Evolutionary conservation across 139 green algal species (phyloP).

Genomic region (Mesostigma viride): DNA sequence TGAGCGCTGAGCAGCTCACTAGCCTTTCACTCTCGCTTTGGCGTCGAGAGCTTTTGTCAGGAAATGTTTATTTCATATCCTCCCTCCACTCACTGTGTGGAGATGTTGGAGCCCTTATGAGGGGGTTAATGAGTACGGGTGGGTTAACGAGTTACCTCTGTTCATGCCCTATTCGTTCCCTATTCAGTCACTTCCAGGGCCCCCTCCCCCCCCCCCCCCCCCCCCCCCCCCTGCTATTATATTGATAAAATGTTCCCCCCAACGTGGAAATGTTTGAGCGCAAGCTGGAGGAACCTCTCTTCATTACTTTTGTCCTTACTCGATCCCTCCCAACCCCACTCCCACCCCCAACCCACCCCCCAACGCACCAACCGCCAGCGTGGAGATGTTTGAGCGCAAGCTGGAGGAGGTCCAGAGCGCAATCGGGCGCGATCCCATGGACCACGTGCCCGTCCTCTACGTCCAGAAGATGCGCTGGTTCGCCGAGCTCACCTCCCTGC

Average conservation of each 20-base stretch:
- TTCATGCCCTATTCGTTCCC: no score
- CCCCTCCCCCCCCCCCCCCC: no score
- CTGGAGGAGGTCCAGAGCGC: constrained; percentile 81
- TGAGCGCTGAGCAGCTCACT: no score
- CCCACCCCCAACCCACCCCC: not conserved
- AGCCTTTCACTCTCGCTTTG: no score
- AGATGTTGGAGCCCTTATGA: no score
- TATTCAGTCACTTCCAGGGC: no score
- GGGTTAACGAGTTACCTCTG: no score
- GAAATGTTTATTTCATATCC: no score
- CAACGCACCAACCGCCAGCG: constrained; percentile 22
- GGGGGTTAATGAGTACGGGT: no score
- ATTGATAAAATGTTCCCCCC: not conserved
- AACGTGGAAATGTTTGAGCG: not conserved
- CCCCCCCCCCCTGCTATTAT: not conserved
- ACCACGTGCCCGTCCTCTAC: constrained; percentile 64
- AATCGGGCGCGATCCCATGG: constrained; percentile 35
- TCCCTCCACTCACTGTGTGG: no score
- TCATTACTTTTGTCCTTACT: not conserved
- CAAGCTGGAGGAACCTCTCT: not conserved
- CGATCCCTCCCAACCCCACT: not conserved
- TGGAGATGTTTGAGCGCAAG: constrained; percentile 91
- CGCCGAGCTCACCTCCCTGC: constrained; percentile 57
- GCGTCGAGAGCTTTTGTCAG: no score
- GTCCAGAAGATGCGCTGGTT: constrained; percentile 57